Evolutionary conservation across 495 filamentous ascomycete species (phyloP).

Genomic region (Talaromyces borbonicus): DNA sequence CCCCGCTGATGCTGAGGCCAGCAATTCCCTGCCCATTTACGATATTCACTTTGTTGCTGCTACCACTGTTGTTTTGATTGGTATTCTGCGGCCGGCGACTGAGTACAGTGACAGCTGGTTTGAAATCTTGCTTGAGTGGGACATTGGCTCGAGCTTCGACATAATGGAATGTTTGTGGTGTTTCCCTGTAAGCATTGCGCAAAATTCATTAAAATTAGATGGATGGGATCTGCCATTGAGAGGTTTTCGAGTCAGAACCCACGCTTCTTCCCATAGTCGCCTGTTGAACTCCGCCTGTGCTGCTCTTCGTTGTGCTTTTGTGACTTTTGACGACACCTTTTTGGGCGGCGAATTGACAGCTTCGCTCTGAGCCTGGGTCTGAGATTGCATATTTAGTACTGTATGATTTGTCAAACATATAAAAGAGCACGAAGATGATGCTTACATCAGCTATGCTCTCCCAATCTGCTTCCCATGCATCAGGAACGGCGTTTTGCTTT

Average conservation of each 20-base stretch:
- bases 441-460: conserved; percentile 64
- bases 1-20: conserved; percentile 41
- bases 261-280: conserved; percentile 85
- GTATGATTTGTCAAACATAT: too few relatives aligned
- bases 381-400: too few relatives aligned
- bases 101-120: conserved; percentile 70
- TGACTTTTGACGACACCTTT: conserved; percentile 44
- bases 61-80: background rate
- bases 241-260: conserved; percentile 29
- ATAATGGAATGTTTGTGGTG: conserved; percentile 60
- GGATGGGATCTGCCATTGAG: background rate
- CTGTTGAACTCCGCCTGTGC: conserved; percentile 74
- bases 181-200: too few relatives aligned
- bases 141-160: conserved; percentile 54
- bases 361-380: conserved; percentile 28
- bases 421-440: background rate
- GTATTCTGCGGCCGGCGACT: conserved; percentile 63
- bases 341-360: conserved; percentile 29
- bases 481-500: conserved; percentile 44
- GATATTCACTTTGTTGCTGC: conserved; percentile 33
- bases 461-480: conserved; percentile 93
- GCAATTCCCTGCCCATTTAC: conserved; percentile 50
- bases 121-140: conserved; percentile 72
- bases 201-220: conserved; percentile 3
- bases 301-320: conserved; percentile 67